These are phyloP conservation scores for Xylariaceae sp. DNA, from an alignment of 2,329 filamentous ascomycete genomes.

Conservation along the genomic window DNA sequence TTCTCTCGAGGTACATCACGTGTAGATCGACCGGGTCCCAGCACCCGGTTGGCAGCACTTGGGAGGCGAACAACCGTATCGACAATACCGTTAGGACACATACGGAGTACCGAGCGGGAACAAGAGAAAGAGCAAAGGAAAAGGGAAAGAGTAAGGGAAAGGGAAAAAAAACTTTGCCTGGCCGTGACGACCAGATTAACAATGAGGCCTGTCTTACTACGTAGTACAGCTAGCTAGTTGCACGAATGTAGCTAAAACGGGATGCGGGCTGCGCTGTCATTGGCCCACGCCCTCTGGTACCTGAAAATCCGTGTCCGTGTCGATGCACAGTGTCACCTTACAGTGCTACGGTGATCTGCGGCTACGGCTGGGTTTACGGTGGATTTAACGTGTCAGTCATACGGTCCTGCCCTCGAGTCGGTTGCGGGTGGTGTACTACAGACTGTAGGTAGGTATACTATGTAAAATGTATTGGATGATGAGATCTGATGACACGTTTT, in stretches of 20 bases:
- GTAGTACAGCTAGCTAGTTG: constrained; percentile 16
- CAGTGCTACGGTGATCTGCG: neutral
- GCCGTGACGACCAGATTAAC: constrained; percentile 12
- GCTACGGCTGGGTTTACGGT: neutral
- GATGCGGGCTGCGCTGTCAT: constrained; percentile 24
- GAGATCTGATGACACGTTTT: too few relatives aligned
- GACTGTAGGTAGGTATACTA: too few relatives aligned
- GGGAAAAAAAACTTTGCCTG: constrained; percentile 17
- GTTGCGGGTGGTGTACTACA: too few relatives aligned
- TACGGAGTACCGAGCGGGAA: constrained; percentile 6
- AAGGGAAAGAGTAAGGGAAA: neutral
- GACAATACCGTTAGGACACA: constrained; percentile 12
- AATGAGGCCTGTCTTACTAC: constrained; percentile 23
- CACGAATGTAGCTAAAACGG: constrained; percentile 21
- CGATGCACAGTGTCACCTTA: neutral
- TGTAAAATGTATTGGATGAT: too few relatives aligned
- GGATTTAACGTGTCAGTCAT: neutral
- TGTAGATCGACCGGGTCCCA: neutral
- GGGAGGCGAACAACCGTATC: constrained; percentile 3
- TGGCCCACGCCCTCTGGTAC: constrained; percentile 29
- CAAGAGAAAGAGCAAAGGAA: neutral
- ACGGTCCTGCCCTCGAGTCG: neutral
- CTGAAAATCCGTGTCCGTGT: constrained; percentile 22
- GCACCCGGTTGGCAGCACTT: constrained; percentile 10
- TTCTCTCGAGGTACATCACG: neutral